phyloP scores from a whole-genome alignment of 1,139 yeast genomes.

The Magnusiomyces ingens region DNA sequence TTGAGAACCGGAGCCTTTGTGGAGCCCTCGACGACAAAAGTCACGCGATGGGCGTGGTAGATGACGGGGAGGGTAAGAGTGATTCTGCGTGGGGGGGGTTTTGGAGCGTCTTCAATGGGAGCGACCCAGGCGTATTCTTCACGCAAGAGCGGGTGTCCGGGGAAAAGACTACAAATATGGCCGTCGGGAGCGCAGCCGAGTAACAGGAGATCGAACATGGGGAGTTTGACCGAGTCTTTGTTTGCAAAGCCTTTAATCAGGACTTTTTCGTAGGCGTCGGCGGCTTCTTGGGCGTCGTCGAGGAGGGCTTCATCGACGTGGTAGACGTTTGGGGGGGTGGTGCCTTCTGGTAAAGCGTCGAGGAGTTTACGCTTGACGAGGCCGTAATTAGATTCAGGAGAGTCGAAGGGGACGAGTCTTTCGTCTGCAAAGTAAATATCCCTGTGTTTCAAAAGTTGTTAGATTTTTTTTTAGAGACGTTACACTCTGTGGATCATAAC shows the following conservation, averaged over 20 bases:
- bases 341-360: slow-evolving; percentile 48
- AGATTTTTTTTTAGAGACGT: background rate
- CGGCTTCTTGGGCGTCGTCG: slow-evolving; percentile 87
- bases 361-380: slow-evolving; percentile 76
- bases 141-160: slow-evolving; percentile 80
- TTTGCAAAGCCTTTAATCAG: slow-evolving; percentile 89
- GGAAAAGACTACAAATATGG: slow-evolving; percentile 92
- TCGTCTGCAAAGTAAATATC: slow-evolving; percentile 96
- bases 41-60: slow-evolving; percentile 86
- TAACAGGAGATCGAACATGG: slow-evolving; percentile 83
- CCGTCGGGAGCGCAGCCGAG: slow-evolving; percentile 99
- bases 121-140: slow-evolving; percentile 95
- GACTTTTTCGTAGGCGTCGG: slow-evolving; percentile 83
- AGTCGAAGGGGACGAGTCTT: slow-evolving; percentile 82
- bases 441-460: slow-evolving; percentile 21
- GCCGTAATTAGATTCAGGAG: slow-evolving; percentile 84
- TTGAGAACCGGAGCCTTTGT: slow-evolving; percentile 91
- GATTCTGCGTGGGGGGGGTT: slow-evolving; percentile 81
- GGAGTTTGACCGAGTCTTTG: slow-evolving; percentile 89
- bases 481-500: slow-evolving; percentile 6
- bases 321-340: slow-evolving; percentile 61
- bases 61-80: slow-evolving; percentile 92
- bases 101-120: slow-evolving; percentile 88
- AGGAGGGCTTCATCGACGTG: slow-evolving; percentile 76
- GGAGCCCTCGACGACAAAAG: slow-evolving; percentile 92